These are phyloP conservation scores for Coleophoma crateriformis DNA, from an alignment of 2,329 filamentous ascomycete species.

Conservation along the genomic window DNA sequence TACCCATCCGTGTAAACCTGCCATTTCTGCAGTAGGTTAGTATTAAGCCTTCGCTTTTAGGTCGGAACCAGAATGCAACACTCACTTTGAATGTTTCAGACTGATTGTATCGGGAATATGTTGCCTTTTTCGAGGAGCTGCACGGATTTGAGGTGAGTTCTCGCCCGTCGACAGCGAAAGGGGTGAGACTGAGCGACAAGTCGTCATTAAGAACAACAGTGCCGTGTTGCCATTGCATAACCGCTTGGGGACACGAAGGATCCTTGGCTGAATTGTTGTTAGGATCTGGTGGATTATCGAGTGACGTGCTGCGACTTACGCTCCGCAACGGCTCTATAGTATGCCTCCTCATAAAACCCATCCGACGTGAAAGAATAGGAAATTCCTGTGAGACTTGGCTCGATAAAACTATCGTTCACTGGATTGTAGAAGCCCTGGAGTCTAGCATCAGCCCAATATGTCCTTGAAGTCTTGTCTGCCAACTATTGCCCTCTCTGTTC, in stretches of 20 bases:
- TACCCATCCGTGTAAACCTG: conserved; percentile 49
- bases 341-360: conserved; percentile 63
- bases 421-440: conserved; percentile 64
- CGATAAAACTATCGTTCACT: conserved; percentile 57
- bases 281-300: conserved; percentile 4
- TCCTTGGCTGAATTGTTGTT: conserved; percentile 38
- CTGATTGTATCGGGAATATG: conserved; percentile 64
- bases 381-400: conserved; percentile 62
- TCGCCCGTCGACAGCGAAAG: conserved; percentile 61
- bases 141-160: conserved; percentile 64
- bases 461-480: conserved; percentile 6
- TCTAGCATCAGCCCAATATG: conserved; percentile 7
- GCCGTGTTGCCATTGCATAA: conserved; percentile 72
- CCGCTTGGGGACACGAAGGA: conserved; percentile 55
- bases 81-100: conserved; percentile 55
- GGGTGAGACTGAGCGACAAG: conserved; percentile 52
- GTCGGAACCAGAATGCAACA: too few species aligned
- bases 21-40: conserved; percentile 23
- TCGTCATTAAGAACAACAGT: conserved; percentile 49
- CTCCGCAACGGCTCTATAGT: conserved; percentile 64
- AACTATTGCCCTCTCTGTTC: conserved; percentile 10
- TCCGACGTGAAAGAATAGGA: conserved; percentile 69
- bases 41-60: too few species aligned
- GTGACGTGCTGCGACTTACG: conserved; percentile 39
- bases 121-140: conserved; percentile 36